Base-by-base conservation (phyloP, 257 asterid species). In the Catharanthus roseus region DNA sequence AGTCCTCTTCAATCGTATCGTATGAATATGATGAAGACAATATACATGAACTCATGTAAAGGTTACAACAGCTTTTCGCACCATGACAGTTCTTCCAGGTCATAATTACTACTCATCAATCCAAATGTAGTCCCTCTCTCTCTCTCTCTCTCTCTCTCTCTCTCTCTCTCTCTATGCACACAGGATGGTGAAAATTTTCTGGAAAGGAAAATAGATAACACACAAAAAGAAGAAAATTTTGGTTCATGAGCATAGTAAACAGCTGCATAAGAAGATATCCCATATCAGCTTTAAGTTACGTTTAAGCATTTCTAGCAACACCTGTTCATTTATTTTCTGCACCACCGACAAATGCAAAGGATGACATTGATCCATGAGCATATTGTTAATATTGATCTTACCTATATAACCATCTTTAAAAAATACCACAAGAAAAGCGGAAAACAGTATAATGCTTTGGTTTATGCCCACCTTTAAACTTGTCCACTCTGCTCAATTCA, bases 221-320 rank as follows among this genome's bases (percentile, higher is more conserved):
- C 5, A 28, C 18, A 23, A 4, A 1, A 58, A 5, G 39, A 13
- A 16, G 31, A 42, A 67, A 13, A 28, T 15, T 41, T 47, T 4
- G 67, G 47, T 49, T 75, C 78, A n/a, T n/a, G n/a, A 70, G 68
- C 66, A 31, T 33, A 33, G 6, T 55, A 72, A 64, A 58, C 57
- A 73, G 68, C 54, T 65, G 57, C 75, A 66, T 54, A 83, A 47
- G 39, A 73, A 77, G 76, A 73, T 15, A 50, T 72, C 83, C 91
- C 91, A 82, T 45, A 82, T 80, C 72, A 84, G 49, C 76, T 72
- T 79, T 67, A 86, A 58, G 78, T 78, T 78, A 47, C 80, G 76
- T 63, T 66, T 36, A 50, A 86, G 81, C 83, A 73, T 82, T 70
- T 78, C 78, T 29, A 33, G 19, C 15, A 82, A 77, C 28, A 57